These are phyloP conservation scores for Petunia axillaris DNA, from an alignment of 257 asterid genomes.

Conservation along the genomic window DNA sequence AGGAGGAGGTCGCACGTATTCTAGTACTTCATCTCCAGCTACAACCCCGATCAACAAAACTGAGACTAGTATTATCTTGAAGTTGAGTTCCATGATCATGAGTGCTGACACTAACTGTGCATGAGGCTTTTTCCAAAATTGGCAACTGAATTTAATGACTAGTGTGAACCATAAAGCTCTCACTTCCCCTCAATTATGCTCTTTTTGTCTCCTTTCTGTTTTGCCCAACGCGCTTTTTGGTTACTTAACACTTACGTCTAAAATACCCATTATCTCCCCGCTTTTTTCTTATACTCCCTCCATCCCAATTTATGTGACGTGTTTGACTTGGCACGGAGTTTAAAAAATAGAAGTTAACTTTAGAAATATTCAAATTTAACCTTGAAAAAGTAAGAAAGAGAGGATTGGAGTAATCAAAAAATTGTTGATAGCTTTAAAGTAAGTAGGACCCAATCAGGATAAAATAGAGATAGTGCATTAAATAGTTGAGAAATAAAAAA, in stretches of 20 bases:
- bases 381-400: too few relatives aligned
- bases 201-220: neutral
- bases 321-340: too few relatives aligned
- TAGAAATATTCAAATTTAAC: too few relatives aligned
- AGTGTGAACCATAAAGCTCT: neutral
- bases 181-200: neutral
- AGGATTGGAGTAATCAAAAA: too few relatives aligned
- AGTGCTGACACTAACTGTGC: neutral
- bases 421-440: too few relatives aligned
- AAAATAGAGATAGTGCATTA: too few relatives aligned
- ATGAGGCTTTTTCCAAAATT: neutral
- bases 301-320: too few relatives aligned
- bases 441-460: too few relatives aligned
- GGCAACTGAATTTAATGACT: neutral
- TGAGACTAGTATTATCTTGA: constrained; percentile 14
- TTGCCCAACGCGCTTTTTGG: neutral
- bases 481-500: too few relatives aligned
- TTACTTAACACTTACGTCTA: neutral
- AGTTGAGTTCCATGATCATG: constrained; percentile 23
- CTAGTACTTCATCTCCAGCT: constrained; percentile 36
- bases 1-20: constrained; percentile 72
- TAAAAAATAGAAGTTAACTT: too few relatives aligned
- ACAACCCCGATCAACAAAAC: constrained; percentile 24
- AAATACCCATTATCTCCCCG: neutral
- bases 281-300: neutral